Evolutionary conservation across 2,329 filamentous ascomycete species (phyloP), one percentile per base, ranked within the genome.

Genomic region (Hypoxylon sp.): DNA sequence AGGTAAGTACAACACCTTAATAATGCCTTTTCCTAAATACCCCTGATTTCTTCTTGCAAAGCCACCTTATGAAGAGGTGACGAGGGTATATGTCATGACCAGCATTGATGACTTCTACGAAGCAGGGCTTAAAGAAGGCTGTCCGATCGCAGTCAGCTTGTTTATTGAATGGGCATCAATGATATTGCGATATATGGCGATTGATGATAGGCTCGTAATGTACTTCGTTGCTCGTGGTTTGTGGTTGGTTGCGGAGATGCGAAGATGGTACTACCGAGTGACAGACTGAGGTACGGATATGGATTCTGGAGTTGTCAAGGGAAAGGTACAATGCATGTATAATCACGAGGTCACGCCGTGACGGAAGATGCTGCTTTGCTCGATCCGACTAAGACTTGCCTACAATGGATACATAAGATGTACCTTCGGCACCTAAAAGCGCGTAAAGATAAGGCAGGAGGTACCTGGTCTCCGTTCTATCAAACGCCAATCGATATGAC

Each of bases 261-360:
- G 39, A 24, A 55, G 48, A 57, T 32, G 49, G 54, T 61, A 32
- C n/a, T n/a, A n/a, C n/a, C n/a, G n/a, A n/a, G n/a, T n/a, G n/a
- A n/a, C 43, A 34, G 32, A 50, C 4, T 26, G 24, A 47, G n/a
- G 34, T 39, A 39, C 34, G 34, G 34, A 39, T 34, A 4, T 34
- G 32, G 32, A 34, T 4, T 32, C 8, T 34, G 32, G 32, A 34
- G 30, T 32, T 32, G 17, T 39, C 34, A 17, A 39, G 20, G n/a
- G 48, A 57, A 17, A 39, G 34, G 41, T 49, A 39, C 24, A 56
- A 53, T 30, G 34, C 17, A 20, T 26, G 30, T 39, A 39, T 30
- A 20, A 56, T 52, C 61, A 62, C n/a, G n/a, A 41, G 37, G 37
- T 67, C 62, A 65, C 61, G 61, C 61, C 61, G 61, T 57, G 61